Base-by-base conservation (phyloP, 176 grass and related monocot species). In the Otatea glauca region DNA sequence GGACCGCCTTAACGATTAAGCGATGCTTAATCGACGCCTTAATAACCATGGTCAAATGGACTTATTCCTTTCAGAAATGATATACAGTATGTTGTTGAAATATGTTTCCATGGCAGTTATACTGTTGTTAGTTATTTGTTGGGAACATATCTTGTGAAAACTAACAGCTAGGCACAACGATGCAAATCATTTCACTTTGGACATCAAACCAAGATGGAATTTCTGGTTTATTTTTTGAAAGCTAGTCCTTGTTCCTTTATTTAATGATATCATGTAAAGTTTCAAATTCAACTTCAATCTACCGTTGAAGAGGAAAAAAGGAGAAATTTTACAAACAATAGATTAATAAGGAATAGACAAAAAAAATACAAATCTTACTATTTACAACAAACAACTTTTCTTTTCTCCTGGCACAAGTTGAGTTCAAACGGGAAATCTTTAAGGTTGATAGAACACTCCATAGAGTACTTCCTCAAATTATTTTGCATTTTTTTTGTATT, bases 51-150 rank as follows among this genome's bases (percentile, higher is more conserved):
- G 21, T 24, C 17, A 21, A 78, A 56, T 56, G 18, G 53, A 56
- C 17, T 55, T 55, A 55, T 21, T 55, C 7, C 6, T 56, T 56
- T 56, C 0, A 56, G 53, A 54, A 20, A 55, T 55, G 18, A 34
- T 41, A 45, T 68, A 43, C 23, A 21, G 1, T 75, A 68, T 56
- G 62, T 17, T 53, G 15, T 68, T 45, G 17, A 69, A 53, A 45
- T 77, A 2, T n/a, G 16, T 16, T 68, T 68, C 18, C n/a, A 32
- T 75, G 70, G 8, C 20, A 27, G 34, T 65, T 43, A 75, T 82
- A 13, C 29, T 84, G 16, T 9, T 53, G 29, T 75, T 35, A 66
- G 8, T 51, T 79, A 27, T 78, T 78, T 78, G 14, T 62, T 44
- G 35, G 32, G 15, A 14, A 14, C 34, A 41, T 75, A 50, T 41